A percentile compares a stretch with the other conserved stretches of the same genome.
Evolutionary conservation across 352 stramenopile species (phyloP).

Genomic region (Phytophthora hibernalis): DNA sequence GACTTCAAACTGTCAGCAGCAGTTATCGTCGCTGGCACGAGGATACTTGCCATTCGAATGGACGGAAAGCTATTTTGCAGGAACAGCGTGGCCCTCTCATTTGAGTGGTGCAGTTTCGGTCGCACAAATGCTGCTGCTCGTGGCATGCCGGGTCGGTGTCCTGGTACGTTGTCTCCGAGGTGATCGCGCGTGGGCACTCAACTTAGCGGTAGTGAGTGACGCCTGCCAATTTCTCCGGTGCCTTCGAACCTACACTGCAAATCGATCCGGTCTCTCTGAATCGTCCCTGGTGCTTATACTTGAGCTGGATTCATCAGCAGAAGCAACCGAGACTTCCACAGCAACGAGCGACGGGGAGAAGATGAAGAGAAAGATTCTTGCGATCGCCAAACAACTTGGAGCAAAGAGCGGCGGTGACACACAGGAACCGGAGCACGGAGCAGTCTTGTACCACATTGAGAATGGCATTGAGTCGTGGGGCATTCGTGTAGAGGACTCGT

Average conservation of each 20-base stretch:
- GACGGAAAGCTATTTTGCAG: slow-evolving; percentile 17
- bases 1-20: slow-evolving; percentile 7
- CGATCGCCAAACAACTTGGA: slow-evolving; percentile 12
- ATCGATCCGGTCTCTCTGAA: neutral
- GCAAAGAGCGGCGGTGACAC: neutral
- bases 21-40: slow-evolving; percentile 16
- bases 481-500: slow-evolving; percentile 47
- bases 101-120: slow-evolving; percentile 19
- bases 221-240: slow-evolving; percentile 16
- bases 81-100: slow-evolving; percentile 13
- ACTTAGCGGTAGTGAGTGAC: slow-evolving; percentile 34
- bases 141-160: slow-evolving; percentile 32
- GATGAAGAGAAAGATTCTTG: slow-evolving; percentile 13
- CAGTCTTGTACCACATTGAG: slow-evolving; percentile 24
- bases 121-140: slow-evolving; percentile 28
- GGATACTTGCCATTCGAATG: slow-evolving; percentile 34
- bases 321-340: neutral
- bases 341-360: slow-evolving; percentile 1
- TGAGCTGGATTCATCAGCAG: slow-evolving; percentile 21
- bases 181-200: slow-evolving; percentile 27
- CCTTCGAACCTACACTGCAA: slow-evolving; percentile 18
- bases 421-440: slow-evolving; percentile 18
- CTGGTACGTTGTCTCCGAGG: slow-evolving; percentile 36
- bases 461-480: slow-evolving; percentile 29
- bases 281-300: slow-evolving; percentile 22